Conservation (phyloP, 2,329 filamentous ascomycete genomes). For the Colletotrichum gigasporum region DNA sequence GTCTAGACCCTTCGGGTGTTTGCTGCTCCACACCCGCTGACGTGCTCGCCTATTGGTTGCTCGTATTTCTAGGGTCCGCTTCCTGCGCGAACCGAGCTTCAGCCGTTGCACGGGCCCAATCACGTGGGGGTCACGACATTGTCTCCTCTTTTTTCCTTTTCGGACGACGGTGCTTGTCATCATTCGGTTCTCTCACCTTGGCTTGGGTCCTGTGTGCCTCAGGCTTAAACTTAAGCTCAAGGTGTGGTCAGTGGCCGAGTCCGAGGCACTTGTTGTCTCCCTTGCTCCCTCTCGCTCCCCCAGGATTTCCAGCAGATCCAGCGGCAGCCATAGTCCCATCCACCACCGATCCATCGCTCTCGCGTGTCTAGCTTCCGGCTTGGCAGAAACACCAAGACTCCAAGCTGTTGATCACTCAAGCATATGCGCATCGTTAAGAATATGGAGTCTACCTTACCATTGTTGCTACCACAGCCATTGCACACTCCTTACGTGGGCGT, state of each 20-base stretch:
- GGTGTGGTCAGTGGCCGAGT: too few species aligned
- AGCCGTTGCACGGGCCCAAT: conserved; percentile 7
- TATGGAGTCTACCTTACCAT: not conserved
- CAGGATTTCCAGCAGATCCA: not conserved
- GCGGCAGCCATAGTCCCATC: too few species aligned
- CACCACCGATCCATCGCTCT: too few species aligned
- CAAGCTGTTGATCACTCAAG: not conserved
- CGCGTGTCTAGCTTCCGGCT: conserved; percentile 15
- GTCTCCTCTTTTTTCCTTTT: not conserved
- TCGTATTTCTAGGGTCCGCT: not conserved
- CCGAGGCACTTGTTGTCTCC: not conserved
- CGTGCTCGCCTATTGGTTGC: conserved; percentile 3
- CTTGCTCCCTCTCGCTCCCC: not conserved
- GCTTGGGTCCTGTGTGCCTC: not conserved
- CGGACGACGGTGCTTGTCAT: not conserved
- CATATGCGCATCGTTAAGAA: not conserved
- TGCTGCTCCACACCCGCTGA: not conserved
- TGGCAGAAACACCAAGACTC: conserved; percentile 20
- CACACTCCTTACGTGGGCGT: not conserved
- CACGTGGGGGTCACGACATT: conserved; percentile 8
- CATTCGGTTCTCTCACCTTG: not conserved
- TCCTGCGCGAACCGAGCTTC: conserved; percentile 3
- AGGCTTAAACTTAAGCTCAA: too few species aligned
- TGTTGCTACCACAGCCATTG: too few species aligned
- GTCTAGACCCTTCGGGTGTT: conserved; percentile 8